Conservation (phyloP, 768 basidiomycete species). For the Infundibulicybe gibba region DNA sequence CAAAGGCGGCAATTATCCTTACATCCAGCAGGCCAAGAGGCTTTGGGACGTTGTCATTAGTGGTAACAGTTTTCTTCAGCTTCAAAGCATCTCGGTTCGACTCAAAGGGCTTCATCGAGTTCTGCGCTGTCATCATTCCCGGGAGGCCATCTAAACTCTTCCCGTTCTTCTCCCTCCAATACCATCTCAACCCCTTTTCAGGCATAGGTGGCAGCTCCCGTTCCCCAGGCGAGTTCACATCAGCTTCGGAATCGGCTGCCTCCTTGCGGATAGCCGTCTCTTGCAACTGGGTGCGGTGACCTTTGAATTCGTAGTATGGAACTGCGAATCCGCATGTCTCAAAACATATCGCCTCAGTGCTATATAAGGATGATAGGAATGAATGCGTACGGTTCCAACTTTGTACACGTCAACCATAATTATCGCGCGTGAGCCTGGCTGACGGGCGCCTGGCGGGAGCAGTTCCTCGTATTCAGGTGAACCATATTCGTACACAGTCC, state of each 20-base stretch:
- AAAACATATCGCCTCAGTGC: not conserved
- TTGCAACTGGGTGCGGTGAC: constrained; percentile 44
- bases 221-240: not conserved
- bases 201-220: no score
- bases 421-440: constrained; percentile 50
- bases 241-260: constrained; percentile 25
- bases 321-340: constrained; percentile 62
- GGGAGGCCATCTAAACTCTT: constrained; percentile 51
- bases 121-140: constrained; percentile 28
- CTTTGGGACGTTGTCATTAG: not conserved
- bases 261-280: constrained; percentile 33
- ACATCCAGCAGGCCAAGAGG: not conserved
- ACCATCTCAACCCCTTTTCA: constrained; percentile 42
- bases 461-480: constrained; percentile 48
- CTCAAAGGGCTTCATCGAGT: constrained; percentile 13
- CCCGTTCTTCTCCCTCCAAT: constrained; percentile 44
- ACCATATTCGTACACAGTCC: constrained; percentile 53
- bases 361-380: not conserved
- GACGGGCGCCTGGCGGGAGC: constrained; percentile 39
- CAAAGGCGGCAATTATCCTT: not conserved
- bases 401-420: constrained; percentile 56
- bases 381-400: constrained; percentile 34
- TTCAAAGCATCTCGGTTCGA: not conserved
- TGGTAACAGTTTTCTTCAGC: not conserved
- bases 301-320: constrained; percentile 48